Evolutionary conservation across 768 basidiomycete species (phyloP), one percentile per base, ranked within the genome.

Genomic region (Tephrocybe sp.): DNA sequence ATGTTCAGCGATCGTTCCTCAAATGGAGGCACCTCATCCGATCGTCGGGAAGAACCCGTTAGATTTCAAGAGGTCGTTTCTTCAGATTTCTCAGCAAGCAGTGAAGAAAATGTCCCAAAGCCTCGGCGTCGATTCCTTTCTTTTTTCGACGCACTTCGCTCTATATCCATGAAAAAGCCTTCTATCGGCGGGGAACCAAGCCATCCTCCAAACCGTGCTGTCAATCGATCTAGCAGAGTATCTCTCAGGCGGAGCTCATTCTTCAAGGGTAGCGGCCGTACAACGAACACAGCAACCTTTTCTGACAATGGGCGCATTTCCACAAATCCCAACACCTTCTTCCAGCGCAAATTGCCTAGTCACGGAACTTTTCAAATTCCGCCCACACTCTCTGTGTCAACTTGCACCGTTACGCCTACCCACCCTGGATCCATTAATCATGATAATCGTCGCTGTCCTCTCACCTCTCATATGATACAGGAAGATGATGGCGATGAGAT

Each of bases 1-100:
- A 65, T 70, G 55, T 69, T 69, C 54, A 58, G 58, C 38, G 67
- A 69, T 42, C 58, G 51, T 20, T 54, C 59, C 15, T 32, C 25
- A 6, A 37, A 46, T 25, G 45, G 28, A 11, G 39, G 26, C 40
- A 39, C 7, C 25, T 15, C 51, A 9, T 36, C 34, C 14, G 21
- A 33, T 21, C 47, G 36, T 17, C 49, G 36, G 15, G 23, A 51
- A 36, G 32, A 47, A 3, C 33, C 45, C 12, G 53, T 58, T 15
- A 57, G 60, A 48, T 59, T 59, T 23, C 52, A 54, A 21, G 58
- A 63, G 40, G 50, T 53, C 32, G 30, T 61, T 12, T 56, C 58
- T 24, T 34, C 52, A 7, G 50, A 52, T 20, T 45, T 21, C 7
- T 6, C 34, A 43, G 58, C 49, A 26, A 52, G 45, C 2, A 17